Conservation (phyloP, 2,329 filamentous ascomycete genomes). For the Cordyceps javanica region DNA sequence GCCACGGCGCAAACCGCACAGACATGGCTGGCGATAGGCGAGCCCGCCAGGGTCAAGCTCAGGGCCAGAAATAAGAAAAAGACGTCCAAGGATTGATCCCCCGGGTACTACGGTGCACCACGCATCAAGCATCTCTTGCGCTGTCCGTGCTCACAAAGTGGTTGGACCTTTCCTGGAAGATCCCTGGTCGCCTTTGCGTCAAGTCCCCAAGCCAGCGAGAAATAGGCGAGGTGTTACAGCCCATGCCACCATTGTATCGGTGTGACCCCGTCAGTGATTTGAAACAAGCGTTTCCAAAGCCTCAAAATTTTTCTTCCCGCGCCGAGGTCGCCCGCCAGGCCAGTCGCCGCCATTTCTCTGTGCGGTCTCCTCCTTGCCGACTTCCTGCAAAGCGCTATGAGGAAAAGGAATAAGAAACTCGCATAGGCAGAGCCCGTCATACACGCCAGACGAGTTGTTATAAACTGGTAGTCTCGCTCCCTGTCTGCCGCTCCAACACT, state of each 20-base stretch:
- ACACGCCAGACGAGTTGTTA: background rate
- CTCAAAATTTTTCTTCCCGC: background rate
- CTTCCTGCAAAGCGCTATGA: background rate
- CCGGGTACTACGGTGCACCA: background rate
- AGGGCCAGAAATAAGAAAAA: background rate
- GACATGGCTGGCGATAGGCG: background rate
- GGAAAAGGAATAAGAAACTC: conserved; percentile 2
- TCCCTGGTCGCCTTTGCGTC: background rate
- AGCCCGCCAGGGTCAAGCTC: background rate
- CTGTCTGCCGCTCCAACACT: background rate
- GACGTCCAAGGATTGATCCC: background rate
- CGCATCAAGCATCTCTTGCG: background rate
- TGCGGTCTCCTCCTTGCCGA: background rate
- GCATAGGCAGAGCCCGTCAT: conserved; percentile 5
- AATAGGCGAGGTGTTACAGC: conserved; percentile 12
- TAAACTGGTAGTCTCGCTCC: background rate
- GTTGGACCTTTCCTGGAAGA: background rate
- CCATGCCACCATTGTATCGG: background rate
- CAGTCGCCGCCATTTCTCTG: background rate
- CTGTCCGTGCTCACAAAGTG: conserved; percentile 3
- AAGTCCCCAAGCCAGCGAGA: background rate
- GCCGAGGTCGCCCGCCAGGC: background rate
- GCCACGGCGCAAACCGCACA: background rate
- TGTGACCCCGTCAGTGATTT: conserved; percentile 3
- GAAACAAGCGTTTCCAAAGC: conserved; percentile 11